These are phyloP conservation scores for Penicillium ochrochloron DNA, from an alignment of 495 filamentous ascomycete genomes.

Conservation along the genomic window DNA sequence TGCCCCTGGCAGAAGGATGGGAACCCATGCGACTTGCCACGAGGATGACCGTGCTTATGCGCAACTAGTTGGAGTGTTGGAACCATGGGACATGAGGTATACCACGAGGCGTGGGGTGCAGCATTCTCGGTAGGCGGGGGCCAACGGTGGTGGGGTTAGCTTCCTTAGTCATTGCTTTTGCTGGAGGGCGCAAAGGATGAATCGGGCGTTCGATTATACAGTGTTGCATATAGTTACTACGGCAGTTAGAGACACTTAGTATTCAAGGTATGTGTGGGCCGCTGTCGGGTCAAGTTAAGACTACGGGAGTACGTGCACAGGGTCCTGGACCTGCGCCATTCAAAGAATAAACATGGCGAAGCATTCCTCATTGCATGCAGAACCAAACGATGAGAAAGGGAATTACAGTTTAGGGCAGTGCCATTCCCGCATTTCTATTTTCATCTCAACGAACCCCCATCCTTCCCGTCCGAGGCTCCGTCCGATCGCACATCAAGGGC, in stretches of 20 bases:
- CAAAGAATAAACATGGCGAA: slow-evolving; percentile 6
- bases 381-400: not conserved
- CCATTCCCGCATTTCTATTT: slow-evolving; percentile 7
- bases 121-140: not conserved
- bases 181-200: slow-evolving; percentile 2
- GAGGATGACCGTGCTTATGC: not conserved
- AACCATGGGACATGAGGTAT: not conserved
- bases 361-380: not conserved
- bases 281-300: not conserved
- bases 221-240: not conserved
- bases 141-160: not conserved
- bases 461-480: not conserved
- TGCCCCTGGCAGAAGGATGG: not conserved
- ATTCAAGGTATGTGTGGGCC: not conserved
- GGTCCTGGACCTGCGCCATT: not conserved
- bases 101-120: not conserved
- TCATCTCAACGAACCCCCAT: not conserved
- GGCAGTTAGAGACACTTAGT: not conserved
- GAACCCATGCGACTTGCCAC: not conserved
- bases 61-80: not conserved
- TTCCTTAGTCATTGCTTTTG: not conserved
- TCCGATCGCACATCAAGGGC: not conserved
- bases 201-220: not conserved
- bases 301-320: not conserved
- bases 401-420: slow-evolving; percentile 7